phyloP scores from a whole-genome alignment of 1,284 basidiomycete species.

The Flammula alnicola region DNA sequence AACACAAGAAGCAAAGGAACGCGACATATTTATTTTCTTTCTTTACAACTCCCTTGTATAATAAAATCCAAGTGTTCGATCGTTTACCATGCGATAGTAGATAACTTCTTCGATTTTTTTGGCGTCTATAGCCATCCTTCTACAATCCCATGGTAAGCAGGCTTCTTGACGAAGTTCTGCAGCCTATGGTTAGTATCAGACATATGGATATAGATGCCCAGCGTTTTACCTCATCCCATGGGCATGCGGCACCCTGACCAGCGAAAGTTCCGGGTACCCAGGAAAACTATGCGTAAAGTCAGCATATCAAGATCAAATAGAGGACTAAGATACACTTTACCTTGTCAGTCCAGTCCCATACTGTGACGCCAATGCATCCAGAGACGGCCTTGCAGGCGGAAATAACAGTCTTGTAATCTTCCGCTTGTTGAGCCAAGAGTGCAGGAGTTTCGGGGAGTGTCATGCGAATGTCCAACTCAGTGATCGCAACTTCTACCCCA shows the following conservation, averaged over 20 bases:
- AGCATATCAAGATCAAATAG: neutral
- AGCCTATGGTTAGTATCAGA: neutral
- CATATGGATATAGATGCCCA: conserved; percentile 16
- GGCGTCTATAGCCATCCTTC: conserved; percentile 26
- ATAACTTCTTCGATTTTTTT: neutral
- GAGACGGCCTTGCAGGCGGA: conserved; percentile 54
- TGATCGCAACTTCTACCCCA: conserved; percentile 63
- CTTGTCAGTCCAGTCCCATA: conserved; percentile 63
- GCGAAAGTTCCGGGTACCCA: conserved; percentile 55
- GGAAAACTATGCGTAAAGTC: conserved; percentile 40
- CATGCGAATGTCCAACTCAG: conserved; percentile 65
- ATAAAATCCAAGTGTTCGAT: no score
- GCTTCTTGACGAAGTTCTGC: conserved; percentile 42
- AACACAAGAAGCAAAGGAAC: no score
- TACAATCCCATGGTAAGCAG: conserved; percentile 47
- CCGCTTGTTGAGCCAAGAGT: conserved; percentile 53
- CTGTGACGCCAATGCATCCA: conserved; percentile 55
- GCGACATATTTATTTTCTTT: no score
- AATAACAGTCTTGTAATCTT: conserved; percentile 59
- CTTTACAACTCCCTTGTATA: no score
- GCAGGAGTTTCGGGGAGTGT: conserved; percentile 51
- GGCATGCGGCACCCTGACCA: conserved; percentile 53
- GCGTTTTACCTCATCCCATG: conserved; percentile 47
- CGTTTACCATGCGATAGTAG: no score
- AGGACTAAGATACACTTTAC: conserved; percentile 14